phyloP scores from a whole-genome alignment of 257 asterid genomes.

The Solanum dulcamara region DNA sequence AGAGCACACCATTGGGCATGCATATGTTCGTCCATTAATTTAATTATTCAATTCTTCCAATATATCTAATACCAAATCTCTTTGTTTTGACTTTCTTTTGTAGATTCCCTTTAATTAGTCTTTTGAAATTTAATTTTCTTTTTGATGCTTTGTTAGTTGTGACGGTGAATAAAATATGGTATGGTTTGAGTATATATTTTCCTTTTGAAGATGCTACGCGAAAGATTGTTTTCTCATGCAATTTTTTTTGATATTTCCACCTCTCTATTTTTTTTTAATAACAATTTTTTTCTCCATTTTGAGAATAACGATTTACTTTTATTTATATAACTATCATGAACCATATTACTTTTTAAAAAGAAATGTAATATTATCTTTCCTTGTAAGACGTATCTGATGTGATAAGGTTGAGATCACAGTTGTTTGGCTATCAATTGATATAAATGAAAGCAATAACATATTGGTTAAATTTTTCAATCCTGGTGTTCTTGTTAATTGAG shows the following conservation, averaged over 20 bases:
- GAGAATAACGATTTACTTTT: too few species aligned
- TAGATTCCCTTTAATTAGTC: background rate
- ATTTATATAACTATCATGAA: background rate
- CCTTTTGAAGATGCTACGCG: background rate
- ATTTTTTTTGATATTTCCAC: too few species aligned
- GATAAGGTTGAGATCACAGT: background rate
- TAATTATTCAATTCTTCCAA: background rate
- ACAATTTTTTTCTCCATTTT: too few species aligned
- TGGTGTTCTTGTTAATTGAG: background rate
- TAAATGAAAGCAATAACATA: background rate
- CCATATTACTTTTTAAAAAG: background rate
- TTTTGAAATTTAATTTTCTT: background rate
- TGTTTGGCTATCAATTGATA: background rate
- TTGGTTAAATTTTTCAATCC: background rate
- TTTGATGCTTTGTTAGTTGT: background rate
- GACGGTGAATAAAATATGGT: background rate
- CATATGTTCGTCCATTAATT: background rate
- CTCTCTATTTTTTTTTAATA: too few species aligned
- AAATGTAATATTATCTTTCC: background rate
- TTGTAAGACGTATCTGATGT: too few species aligned
- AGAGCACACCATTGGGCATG: background rate
- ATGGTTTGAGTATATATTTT: background rate
- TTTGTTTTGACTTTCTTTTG: background rate
- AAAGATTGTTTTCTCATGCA: background rate
- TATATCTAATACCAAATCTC: background rate